Evolutionary conservation across 176 grass and related monocot species (phyloP).

Genomic region (Raddia guianensis): DNA sequence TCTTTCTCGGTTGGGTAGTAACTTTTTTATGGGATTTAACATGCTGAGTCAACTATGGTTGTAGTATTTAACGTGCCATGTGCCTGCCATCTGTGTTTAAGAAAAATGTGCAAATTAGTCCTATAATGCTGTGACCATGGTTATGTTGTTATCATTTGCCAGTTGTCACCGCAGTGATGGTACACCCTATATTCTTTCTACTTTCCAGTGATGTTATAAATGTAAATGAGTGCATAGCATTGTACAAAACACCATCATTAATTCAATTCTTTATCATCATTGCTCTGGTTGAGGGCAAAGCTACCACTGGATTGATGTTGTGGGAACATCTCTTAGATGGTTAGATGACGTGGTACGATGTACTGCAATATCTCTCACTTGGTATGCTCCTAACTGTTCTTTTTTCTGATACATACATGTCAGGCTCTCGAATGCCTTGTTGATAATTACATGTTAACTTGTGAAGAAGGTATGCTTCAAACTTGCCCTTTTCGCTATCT

Average conservation of each 20-base stretch:
- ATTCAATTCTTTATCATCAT: neutral
- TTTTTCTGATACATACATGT: constrained; percentile 30
- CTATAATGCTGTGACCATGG: constrained; percentile 20
- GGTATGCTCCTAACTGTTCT: constrained; percentile 17
- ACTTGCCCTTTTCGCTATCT: constrained; percentile 1
- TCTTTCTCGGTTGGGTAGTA: constrained; percentile 16
- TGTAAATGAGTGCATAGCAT: constrained; percentile 7
- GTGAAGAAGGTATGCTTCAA: constrained; percentile 75
- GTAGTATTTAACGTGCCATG: neutral
- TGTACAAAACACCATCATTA: neutral
- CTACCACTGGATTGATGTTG: neutral
- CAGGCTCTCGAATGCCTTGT: constrained; percentile 96
- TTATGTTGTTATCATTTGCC: no score
- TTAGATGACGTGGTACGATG: constrained; percentile 3
- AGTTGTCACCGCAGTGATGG: no score
- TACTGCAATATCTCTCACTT: constrained; percentile 18
- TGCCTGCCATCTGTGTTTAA: neutral
- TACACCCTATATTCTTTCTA: neutral
- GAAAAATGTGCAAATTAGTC: constrained; percentile 10
- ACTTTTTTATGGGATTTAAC: constrained; percentile 14
- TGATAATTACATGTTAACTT: constrained; percentile 98
- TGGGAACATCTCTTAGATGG: constrained; percentile 4
- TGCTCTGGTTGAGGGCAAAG: constrained; percentile 5
- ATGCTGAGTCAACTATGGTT: constrained; percentile 9
- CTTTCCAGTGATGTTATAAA: constrained; percentile 8